phyloP scores from a whole-genome alignment of 257 asterid species.

The Dorcoceras hygrometricum region DNA sequence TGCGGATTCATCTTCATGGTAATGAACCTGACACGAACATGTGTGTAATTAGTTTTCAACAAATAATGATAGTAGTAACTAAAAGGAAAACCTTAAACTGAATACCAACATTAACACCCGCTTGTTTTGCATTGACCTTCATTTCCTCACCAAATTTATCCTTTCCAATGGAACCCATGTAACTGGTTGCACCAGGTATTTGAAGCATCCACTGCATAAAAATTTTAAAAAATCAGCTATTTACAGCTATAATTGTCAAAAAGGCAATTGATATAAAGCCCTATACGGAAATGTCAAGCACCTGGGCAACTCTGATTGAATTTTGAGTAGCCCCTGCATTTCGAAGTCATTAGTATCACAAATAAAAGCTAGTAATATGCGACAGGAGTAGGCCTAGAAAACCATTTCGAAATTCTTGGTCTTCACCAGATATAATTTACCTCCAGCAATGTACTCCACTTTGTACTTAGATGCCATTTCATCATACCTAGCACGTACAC shows the following conservation, averaged over 20 bases:
- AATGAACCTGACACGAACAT: slow-evolving; percentile 58
- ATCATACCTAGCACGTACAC: slow-evolving; percentile 68
- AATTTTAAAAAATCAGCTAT: slow-evolving; percentile 16
- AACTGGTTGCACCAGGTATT: slow-evolving; percentile 87
- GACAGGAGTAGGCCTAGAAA: slow-evolving; percentile 4
- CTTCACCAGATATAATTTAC: slow-evolving; percentile 35
- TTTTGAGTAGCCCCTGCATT: slow-evolving; percentile 91
- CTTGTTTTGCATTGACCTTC: slow-evolving; percentile 67
- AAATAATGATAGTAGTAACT: slow-evolving; percentile 2
- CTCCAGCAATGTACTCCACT: slow-evolving; percentile 98
- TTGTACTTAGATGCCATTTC: slow-evolving; percentile 71
- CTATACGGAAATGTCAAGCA: slow-evolving; percentile 23
- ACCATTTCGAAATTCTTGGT: not conserved
- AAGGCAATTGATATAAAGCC: slow-evolving; percentile 8
- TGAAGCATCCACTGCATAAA: slow-evolving; percentile 55
- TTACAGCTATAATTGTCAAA: not conserved
- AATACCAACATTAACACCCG: slow-evolving; percentile 72
- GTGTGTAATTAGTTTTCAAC: slow-evolving; percentile 11
- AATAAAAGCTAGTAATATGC: slow-evolving; percentile 6
- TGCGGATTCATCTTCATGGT: slow-evolving; percentile 80
- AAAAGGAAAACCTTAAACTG: slow-evolving; percentile 17
- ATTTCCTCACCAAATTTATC: slow-evolving; percentile 69
- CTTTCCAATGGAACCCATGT: slow-evolving; percentile 63
- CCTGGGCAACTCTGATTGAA: slow-evolving; percentile 97
- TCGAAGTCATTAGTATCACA: slow-evolving; percentile 14